Evolutionary conservation across 148 eudicot genomes (phyloP).

Genomic region (Fagopyrum tataricum): DNA sequence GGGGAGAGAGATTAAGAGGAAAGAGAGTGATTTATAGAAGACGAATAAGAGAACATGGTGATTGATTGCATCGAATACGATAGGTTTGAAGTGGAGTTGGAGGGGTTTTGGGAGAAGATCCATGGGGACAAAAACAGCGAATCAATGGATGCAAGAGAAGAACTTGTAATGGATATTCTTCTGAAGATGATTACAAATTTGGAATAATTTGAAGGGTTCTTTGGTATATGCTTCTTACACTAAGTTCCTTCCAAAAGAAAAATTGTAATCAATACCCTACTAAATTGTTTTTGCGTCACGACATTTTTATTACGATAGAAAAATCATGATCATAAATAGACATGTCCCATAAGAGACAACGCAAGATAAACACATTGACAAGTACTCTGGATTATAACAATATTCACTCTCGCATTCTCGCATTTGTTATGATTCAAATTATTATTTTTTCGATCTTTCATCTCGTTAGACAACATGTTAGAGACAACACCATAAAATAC

Average conservation of each 20-base stretch:
- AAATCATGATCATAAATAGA: no score
- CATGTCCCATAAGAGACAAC: no score
- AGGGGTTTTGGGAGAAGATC: neutral
- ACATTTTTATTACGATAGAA: no score
- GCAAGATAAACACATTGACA: no score
- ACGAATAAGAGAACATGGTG: slow-evolving; percentile 20
- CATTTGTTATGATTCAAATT: no score
- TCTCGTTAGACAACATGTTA: no score
- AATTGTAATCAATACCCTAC: neutral
- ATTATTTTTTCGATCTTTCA: no score
- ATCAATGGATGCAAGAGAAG: slow-evolving; percentile 12
- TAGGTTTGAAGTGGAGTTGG: neutral
- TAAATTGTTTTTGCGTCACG: no score
- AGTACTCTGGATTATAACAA: no score
- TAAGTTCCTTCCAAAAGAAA: neutral
- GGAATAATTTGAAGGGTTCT: slow-evolving; percentile 10
- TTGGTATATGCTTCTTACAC: slow-evolving; percentile 20
- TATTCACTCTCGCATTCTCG: no score
- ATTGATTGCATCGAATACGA: neutral
- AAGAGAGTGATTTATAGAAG: slow-evolving; percentile 8
- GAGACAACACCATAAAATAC: no score
- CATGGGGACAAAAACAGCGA: neutral
- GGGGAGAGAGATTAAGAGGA: slow-evolving; percentile 29
- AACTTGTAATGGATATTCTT: slow-evolving; percentile 18
- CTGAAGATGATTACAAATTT: neutral